These are phyloP conservation scores for Plasmodium coatneyi DNA, from an alignment of 169 alveolate genomes.

Conservation along the genomic window DNA sequence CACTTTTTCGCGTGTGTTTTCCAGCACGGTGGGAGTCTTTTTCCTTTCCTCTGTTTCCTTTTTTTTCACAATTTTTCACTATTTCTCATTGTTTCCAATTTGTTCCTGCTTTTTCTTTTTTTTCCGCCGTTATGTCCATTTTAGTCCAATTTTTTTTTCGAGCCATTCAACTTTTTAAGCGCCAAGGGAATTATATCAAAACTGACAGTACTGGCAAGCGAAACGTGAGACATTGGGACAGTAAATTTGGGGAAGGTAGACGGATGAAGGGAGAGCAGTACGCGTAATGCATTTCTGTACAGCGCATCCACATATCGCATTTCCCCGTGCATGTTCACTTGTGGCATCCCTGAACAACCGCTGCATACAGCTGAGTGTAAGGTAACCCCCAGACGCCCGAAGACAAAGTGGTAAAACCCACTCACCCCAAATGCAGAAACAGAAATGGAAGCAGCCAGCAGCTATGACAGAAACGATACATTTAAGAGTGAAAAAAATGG, in stretches of 20 bases:
- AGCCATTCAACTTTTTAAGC: background rate
- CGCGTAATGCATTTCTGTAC: background rate
- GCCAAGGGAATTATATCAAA: background rate
- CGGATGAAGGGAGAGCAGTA: background rate
- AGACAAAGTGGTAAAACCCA: constrained; percentile 13
- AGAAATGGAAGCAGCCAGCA: constrained; percentile 31
- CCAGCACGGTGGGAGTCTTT: background rate
- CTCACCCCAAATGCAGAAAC: background rate
- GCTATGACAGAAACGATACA: constrained; percentile 12
- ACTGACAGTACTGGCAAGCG: background rate
- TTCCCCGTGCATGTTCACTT: background rate
- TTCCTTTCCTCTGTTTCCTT: background rate
- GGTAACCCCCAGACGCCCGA: background rate
- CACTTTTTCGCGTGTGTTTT: background rate
- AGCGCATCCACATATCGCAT: background rate
- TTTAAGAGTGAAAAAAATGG: background rate
- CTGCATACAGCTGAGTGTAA: background rate
- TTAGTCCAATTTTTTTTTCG: background rate
- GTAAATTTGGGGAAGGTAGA: background rate
- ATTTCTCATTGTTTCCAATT: background rate
- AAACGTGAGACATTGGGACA: background rate
- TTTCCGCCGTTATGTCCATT: background rate
- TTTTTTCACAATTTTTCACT: background rate
- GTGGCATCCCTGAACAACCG: background rate
- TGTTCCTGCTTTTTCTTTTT: background rate